Percentiles rank a stretch among this genome's conserved stretches.
phyloP scores from a whole-genome alignment of 2,329 filamentous ascomycete species.

The Xylaria sp. region DNA sequence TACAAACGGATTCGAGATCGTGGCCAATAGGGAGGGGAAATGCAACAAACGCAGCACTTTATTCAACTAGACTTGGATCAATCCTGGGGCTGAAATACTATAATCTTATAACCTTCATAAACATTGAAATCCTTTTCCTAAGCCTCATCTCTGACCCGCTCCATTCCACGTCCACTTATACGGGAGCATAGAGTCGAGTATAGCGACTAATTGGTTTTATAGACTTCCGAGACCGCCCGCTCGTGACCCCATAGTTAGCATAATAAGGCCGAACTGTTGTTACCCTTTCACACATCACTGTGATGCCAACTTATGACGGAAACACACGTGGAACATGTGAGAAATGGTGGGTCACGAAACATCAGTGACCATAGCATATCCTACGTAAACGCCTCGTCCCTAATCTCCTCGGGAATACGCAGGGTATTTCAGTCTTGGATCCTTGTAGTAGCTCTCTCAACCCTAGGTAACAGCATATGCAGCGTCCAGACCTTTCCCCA shows the following conservation, averaged over 20 bases:
- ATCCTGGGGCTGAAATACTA: too few relatives aligned
- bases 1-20: background rate
- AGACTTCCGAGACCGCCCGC: background rate
- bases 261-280: background rate
- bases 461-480: too few relatives aligned
- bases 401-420: too few relatives aligned
- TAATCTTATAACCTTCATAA: background rate
- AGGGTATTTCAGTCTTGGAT: too few relatives aligned
- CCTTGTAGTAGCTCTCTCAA: too few relatives aligned
- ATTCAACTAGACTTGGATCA: background rate
- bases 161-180: background rate
- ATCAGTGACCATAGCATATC: background rate
- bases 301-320: background rate
- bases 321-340: background rate
- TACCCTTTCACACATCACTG: background rate
- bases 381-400: background rate
- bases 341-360: background rate
- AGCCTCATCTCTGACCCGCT: background rate
- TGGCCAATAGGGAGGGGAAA: background rate
- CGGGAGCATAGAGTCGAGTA: background rate
- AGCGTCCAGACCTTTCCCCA: too few relatives aligned
- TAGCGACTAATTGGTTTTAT: background rate
- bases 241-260: background rate
- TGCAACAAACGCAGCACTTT: background rate
- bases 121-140: background rate